Percentiles rank a stretch among this genome's conserved stretches.
phyloP scores from a whole-genome alignment of 2,329 filamentous ascomycete genomes.

The Fusarium fujikuroi region DNA sequence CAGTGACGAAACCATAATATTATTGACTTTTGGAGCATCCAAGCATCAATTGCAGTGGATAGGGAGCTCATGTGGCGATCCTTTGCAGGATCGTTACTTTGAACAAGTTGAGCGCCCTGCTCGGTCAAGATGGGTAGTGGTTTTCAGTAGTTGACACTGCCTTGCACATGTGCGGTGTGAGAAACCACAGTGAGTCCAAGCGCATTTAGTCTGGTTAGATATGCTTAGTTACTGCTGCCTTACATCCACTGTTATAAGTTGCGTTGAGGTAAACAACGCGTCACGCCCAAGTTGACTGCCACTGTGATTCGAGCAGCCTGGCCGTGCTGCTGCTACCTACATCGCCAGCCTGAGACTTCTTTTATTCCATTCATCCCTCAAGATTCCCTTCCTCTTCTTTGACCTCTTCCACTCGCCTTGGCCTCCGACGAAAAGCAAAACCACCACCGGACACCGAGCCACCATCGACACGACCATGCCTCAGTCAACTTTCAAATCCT shows the following conservation, averaged over 20 bases:
- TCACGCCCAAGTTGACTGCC: not conserved
- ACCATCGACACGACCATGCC: not conserved
- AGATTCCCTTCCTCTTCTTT: not conserved
- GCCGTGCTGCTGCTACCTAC: not conserved
- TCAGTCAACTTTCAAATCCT: not conserved
- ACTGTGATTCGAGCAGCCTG: not conserved
- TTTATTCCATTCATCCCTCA: not conserved
- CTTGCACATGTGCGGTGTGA: not conserved
- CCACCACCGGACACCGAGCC: not conserved
- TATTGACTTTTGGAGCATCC: no score
- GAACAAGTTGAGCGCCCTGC: no score
- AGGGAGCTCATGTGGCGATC: no score
- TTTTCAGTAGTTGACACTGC: not conserved
- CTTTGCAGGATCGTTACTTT: no score
- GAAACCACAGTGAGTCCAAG: not conserved
- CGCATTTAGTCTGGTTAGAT: not conserved
- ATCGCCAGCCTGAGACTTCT: not conserved
- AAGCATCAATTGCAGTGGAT: no score
- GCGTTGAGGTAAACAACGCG: not conserved
- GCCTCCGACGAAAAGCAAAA: no score
- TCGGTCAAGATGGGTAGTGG: not conserved
- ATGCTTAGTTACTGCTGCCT: accelerated
- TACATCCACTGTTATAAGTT: not conserved
- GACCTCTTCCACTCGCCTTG: not conserved
- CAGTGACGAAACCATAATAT: no score